A percentile compares a stretch with the other conserved stretches of the same genome.
These are phyloP conservation scores for Eucalyptus cloeziana DNA, from an alignment of 345 rosid genomes.

Conservation along the genomic window DNA sequence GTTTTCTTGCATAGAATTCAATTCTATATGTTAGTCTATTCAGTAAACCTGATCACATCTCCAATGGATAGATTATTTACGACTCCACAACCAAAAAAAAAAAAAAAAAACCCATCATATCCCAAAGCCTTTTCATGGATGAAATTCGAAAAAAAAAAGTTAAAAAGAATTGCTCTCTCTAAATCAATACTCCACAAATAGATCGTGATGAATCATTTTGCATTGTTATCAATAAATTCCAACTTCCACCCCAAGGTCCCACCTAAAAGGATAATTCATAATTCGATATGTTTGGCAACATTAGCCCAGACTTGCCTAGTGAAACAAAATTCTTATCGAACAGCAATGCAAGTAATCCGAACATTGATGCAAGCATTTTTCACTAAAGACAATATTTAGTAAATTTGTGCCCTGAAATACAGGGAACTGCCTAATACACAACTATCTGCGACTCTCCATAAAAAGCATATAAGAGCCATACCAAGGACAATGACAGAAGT, in stretches of 20 bases:
- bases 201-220: background rate
- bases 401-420: background rate
- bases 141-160: background rate
- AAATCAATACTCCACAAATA: background rate
- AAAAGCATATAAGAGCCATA: constrained; percentile 6
- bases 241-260: background rate
- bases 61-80: background rate
- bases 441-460: background rate
- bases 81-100: background rate
- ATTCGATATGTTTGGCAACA: background rate
- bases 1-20: background rate
- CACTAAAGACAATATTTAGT: background rate
- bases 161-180: background rate
- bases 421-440: background rate
- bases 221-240: background rate
- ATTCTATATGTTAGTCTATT: background rate
- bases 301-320: background rate
- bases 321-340: background rate
- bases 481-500: constrained; percentile 96
- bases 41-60: background rate
- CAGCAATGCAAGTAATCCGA: background rate
- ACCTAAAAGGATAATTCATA: background rate
- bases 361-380: background rate
- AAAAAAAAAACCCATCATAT: background rate
- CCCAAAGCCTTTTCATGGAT: background rate